Evolutionary conservation across 164 flowering plant genomes (phyloP), one percentile per base, ranked within the genome.

Genomic region (Aristolochia contorta): DNA sequence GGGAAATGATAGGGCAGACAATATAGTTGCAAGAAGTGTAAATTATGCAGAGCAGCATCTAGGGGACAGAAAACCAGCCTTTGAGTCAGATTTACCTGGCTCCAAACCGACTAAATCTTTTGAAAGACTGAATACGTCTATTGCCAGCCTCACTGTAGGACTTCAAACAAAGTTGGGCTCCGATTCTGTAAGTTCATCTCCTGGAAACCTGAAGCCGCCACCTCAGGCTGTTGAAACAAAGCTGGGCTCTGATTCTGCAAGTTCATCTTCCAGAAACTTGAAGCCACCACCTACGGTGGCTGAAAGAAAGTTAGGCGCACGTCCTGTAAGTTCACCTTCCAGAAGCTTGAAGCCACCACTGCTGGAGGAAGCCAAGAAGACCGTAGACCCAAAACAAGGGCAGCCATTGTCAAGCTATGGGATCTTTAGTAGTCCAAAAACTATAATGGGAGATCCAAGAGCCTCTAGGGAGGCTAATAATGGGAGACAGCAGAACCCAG

Each of bases 381-480:
- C 16, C 22, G 14, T 32, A 20, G 65, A 53, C 54, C 16, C 23
- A 12, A 71, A 52, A 53, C 78, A 66, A 71, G 71, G 59, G 27
- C 57, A 63, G 1, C 62, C 64, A 22, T 4, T 46, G 6, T 59
- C 80, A 19, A 65, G 76, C 62, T 77, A 57, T 57, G 84, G 84
- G 21, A 76, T 77, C 32, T 83, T 77, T 64, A 76, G 85, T 67
- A 54, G 52, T 56, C 65, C 59, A 60, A 65, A 69, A 27, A 51
- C 67, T 27, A 50, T 60, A 15, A 32, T 64, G 32, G 41, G 41
- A 9, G 23, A 45, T 53, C 54, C 13, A 49, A 48, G 20, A 37
- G 20, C 33, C 56, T 18, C 56, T 32, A 21, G 25, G 6, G 46
- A 20, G 23, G 45, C 3, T 4, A 32, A 51, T n/a, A 18, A 7